These are phyloP conservation scores for Lactarius akahatsu DNA, from an alignment of 768 basidiomycete species.

Conservation along the genomic window DNA sequence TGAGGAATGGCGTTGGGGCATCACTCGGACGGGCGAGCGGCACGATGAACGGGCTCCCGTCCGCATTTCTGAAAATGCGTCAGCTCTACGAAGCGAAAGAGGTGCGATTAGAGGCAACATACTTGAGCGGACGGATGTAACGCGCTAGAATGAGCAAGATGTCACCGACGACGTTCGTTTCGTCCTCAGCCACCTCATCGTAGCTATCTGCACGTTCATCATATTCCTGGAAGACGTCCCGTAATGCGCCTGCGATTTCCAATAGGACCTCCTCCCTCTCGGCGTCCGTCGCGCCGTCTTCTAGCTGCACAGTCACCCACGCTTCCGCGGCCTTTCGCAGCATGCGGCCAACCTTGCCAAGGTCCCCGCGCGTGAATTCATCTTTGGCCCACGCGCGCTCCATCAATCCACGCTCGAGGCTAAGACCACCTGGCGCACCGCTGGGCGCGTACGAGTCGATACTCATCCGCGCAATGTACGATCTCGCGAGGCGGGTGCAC, in stretches of 20 bases:
- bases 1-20: constrained; percentile 60
- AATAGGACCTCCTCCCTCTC: constrained; percentile 49
- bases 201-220: constrained; percentile 52
- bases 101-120: constrained; percentile 33
- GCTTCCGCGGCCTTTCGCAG: constrained; percentile 54
- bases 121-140: constrained; percentile 61
- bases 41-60: constrained; percentile 47
- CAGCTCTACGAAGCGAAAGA: constrained; percentile 1
- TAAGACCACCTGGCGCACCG: constrained; percentile 58
- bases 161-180: constrained; percentile 61
- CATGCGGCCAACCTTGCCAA: constrained; percentile 53
- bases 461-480: constrained; percentile 57
- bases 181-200: constrained; percentile 61
- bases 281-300: constrained; percentile 30
- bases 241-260: constrained; percentile 66
- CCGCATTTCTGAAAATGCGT: constrained; percentile 41
- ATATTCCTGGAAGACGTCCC: constrained; percentile 71
- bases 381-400: constrained; percentile 74
- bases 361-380: constrained; percentile 65
- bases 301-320: constrained; percentile 51
- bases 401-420: constrained; percentile 62
- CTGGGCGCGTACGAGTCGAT: constrained; percentile 55
- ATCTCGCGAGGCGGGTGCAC: constrained; percentile 59
- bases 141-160: constrained; percentile 57
- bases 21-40: constrained; percentile 54